Percentiles rank a stretch among this genome's conserved stretches.
phyloP scores from a whole-genome alignment of 176 grass and related monocot genomes.

The Paspalum vaginatum region DNA sequence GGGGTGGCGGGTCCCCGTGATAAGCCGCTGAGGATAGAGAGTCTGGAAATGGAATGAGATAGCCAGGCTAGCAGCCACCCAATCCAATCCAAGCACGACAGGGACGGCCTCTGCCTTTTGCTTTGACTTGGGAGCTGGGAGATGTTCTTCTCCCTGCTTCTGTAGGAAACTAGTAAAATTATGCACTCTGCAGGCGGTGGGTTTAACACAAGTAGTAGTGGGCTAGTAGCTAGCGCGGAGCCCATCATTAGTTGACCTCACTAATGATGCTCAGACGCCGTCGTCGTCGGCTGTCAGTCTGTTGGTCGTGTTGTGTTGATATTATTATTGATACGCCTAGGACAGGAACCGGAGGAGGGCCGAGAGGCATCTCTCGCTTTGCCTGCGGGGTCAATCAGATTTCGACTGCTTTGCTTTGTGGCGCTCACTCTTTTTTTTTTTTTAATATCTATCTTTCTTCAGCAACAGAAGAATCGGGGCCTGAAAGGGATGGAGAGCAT shows the following conservation, averaged over 20 bases:
- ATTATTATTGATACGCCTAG: too few relatives aligned
- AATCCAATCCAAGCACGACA: neutral
- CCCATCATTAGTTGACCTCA: neutral
- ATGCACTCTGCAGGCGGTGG: neutral
- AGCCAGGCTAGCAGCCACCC: neutral
- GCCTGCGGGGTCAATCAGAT: neutral
- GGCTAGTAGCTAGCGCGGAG: neutral
- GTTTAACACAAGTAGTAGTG: conserved; percentile 5
- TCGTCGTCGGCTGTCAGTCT: neutral
- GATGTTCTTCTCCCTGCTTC: neutral
- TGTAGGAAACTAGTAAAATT: too few relatives aligned
- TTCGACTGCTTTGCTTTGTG: neutral
- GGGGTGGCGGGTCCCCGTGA: neutral
- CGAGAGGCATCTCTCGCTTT: neutral
- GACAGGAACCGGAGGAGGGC: too few relatives aligned
- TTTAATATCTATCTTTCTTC: neutral
- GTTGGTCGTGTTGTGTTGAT: neutral
- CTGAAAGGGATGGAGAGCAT: conserved; percentile 76
- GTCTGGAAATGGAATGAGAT: conserved; percentile 10
- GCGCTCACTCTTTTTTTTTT: neutral
- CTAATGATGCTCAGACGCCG: neutral
- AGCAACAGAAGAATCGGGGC: conserved; percentile 58
- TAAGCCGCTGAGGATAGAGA: neutral
- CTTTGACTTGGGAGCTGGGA: neutral
- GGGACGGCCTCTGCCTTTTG: neutral